Base-by-base conservation (phyloP, 805 yeast species). In the Wickerhamiella spandovensis region DNA sequence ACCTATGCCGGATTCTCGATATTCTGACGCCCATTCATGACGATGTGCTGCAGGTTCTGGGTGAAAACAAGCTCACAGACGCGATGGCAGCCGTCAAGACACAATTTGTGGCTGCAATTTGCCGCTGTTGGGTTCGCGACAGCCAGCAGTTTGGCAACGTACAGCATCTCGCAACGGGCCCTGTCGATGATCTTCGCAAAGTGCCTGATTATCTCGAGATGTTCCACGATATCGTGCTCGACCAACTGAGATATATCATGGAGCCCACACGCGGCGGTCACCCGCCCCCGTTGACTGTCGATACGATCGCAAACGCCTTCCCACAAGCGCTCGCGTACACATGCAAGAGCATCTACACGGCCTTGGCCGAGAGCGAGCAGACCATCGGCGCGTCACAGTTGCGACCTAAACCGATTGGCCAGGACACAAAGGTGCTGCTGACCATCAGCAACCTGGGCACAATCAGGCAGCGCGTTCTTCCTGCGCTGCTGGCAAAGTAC, bases 391-490 rank as follows among this genome's bases (percentile, higher is more conserved):
- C 67, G 57, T 56, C 56, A 58, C 54, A 68, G 65, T 39, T 75
- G 65, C 48, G 65, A 63, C 58, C 76, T 59, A 54, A 63, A 58
- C 53, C 75, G 63, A 56, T 75, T 66, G 67, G 73, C 1, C 68
- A 71, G 49, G 86, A 75, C 47, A 61, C 72, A 6, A 75, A 75
- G 52, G 67, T 78, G 13, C 64, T 78, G 37, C 59, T 76, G 38
- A 73, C 82, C 0, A 61, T 81, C 43, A 72, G 77, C 49, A 81
- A 81, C 57, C 61, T 82, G 45, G 72, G 71, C 47, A 70, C 69
- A 42, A 62, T 83, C 39, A 67, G 73, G 23, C 65, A 64, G 17
- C 58, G 55, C 3, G 66, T 74, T 1, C 65, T 81, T 23, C 81
- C 84, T 0, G 58, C 63, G 15, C 61, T 79, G 10, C 59, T 50